A percentile compares a stretch with the other conserved stretches of the same genome.
phyloP scores from a whole-genome alignment of 1,284 basidiomycete genomes.

The Leucoagaricus sp. region DNA sequence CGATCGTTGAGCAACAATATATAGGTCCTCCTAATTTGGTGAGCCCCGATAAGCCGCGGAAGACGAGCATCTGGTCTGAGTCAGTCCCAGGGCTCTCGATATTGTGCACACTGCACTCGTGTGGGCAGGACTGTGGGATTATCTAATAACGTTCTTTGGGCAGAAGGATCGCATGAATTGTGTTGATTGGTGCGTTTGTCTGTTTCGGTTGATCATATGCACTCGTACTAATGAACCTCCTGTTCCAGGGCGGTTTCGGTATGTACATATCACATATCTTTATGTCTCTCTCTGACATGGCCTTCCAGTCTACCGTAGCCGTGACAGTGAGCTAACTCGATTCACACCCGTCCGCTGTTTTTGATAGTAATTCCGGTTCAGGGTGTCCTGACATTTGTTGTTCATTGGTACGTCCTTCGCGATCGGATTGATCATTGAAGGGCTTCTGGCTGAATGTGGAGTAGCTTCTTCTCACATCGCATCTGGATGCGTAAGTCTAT shows the following conservation, averaged over 20 bases:
- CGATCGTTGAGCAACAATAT: no score
- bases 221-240: neutral
- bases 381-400: conserved; percentile 42
- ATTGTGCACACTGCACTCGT: conserved; percentile 29
- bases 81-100: conserved; percentile 32
- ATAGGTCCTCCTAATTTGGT: conserved; percentile 21
- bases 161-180: conserved; percentile 24
- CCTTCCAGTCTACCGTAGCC: neutral
- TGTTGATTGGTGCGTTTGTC: conserved; percentile 33
- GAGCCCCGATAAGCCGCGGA: neutral
- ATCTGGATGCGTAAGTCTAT: conserved; percentile 32
- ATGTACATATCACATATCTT: neutral
- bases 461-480: conserved; percentile 39
- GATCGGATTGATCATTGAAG: no score
- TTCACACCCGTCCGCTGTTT: neutral
- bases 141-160: conserved; percentile 32
- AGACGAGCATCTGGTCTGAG: neutral
- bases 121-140: conserved; percentile 38
- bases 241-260: neutral
- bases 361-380: conserved; percentile 11
- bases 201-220: neutral
- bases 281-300: neutral
- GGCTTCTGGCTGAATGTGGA: neutral
- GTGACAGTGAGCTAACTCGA: neutral
- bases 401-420: conserved; percentile 33